Evolutionary conservation across 768 basidiomycete genomes (phyloP).

Genomic region (Russula brevipes): DNA sequence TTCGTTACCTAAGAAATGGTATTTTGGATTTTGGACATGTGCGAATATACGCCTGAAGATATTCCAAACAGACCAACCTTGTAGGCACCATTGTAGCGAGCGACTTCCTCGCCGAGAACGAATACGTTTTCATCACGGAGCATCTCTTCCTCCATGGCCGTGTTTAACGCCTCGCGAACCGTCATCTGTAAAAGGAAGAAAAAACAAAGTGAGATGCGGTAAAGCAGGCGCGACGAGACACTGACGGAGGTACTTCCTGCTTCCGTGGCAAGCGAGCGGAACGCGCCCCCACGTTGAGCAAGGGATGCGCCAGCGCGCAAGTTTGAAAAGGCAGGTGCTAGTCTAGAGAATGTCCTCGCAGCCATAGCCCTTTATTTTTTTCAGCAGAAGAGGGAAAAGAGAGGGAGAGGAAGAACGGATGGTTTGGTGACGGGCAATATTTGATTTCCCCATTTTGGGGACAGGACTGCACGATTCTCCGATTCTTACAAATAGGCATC

Average conservation of each 20-base stretch:
- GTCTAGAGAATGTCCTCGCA: constrained; percentile 57
- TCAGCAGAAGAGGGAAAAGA: constrained; percentile 29
- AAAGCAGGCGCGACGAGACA: constrained; percentile 37
- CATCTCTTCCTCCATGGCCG: constrained; percentile 99
- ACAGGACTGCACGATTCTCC: background rate
- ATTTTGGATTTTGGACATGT: background rate
- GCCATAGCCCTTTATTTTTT: constrained; percentile 44
- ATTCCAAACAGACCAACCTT: constrained; percentile 48
- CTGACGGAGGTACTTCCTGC: constrained; percentile 43
- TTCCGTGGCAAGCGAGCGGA: constrained; percentile 63
- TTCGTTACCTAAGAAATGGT: constrained; percentile 73
- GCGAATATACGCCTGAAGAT: background rate
- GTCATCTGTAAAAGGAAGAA: constrained; percentile 64
- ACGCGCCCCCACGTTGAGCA: constrained; percentile 39
- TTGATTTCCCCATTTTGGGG: constrained; percentile 19
- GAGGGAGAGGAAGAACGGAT: constrained; percentile 30
- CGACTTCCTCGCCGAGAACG: constrained; percentile 95
- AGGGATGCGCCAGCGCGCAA: constrained; percentile 42
- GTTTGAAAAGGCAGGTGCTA: constrained; percentile 45
- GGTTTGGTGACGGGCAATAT: background rate
- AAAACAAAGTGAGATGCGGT: constrained; percentile 23
- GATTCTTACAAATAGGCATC: constrained; percentile 4
- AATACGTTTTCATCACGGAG: constrained; percentile 91
- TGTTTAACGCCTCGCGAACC: constrained; percentile 94
- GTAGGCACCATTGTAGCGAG: constrained; percentile 96